These are phyloP conservation scores for Lachnellula willkommii DNA, from an alignment of 2,329 filamentous ascomycete genomes.

Conservation along the genomic window DNA sequence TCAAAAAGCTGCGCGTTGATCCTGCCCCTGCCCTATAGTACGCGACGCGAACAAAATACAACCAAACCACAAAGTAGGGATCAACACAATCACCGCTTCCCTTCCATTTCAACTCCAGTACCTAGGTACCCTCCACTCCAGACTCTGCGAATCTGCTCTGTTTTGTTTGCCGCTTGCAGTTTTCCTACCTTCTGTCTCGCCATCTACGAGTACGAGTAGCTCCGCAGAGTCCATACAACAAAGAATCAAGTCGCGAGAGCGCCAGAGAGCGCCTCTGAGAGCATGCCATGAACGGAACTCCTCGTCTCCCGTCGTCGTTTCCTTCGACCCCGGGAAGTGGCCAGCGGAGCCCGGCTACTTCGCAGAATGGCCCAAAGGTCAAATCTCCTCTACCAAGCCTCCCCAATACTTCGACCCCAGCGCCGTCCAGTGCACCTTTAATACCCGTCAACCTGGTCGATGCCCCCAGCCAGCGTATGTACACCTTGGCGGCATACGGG, in stretches of 20 bases:
- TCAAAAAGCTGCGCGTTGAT: no score
- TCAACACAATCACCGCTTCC: no score
- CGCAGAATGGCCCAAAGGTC: constrained; percentile 20
- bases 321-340: constrained; percentile 48
- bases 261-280: constrained; percentile 14
- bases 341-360: constrained; percentile 24
- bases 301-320: constrained; percentile 75
- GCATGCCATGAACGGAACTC: constrained; percentile 69
- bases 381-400: constrained; percentile 27
- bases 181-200: no score
- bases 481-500: constrained; percentile 74
- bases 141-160: no score
- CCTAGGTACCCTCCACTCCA: no score
- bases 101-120: no score
- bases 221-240: neutral
- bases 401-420: constrained; percentile 16
- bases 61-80: neutral
- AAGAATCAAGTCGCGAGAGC: neutral
- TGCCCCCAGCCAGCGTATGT: constrained; percentile 84
- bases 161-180: no score
- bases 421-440: constrained; percentile 47
- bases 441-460: constrained; percentile 80
- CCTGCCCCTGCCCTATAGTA: neutral
- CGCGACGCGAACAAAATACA: neutral
- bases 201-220: no score